Evolutionary conservation across 1,284 basidiomycete genomes (phyloP), one percentile per base, ranked within the genome.

Genomic region (Acaromyces ingoldii): DNA sequence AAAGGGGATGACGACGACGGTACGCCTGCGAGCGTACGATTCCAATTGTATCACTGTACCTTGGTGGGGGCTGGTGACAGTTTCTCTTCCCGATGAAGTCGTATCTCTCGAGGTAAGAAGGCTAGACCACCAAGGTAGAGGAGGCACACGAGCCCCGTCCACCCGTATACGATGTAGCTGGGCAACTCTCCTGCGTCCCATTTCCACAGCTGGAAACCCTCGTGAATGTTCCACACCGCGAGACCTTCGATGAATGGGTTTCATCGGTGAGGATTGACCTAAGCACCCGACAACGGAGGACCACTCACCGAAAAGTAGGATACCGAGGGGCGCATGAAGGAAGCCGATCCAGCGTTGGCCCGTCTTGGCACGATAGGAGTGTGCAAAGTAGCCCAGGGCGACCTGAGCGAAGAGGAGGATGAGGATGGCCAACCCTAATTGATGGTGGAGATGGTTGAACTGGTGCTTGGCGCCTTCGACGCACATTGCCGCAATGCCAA

Each of bases 371-470:
- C 83, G 83, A 50, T 82, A 60, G 51, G 74, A 82, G 70, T 87
- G 85, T 50, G 85, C 82, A 53, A 83, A 59, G 3, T 79, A 78
- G 3, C 86, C 86, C 7, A 86, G 70, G 1, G 68, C 60, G 57
- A 80, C 77, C 72, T 88, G 86, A 10, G 80, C 49, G 46, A 83
- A 36, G 65, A 85, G 83, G n/a, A 87, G 76, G 38, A 80, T 77
- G 55, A 86, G 81, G 37, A 87, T 74, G 5, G 78, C 79, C 40
- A 83, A 68, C 28, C 86, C 85, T 63, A 80, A 79, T 76, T 78
- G 78, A 11, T 44, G 17, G 17, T 44, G 41, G n/a, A 22, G 13
- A 26, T 44, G n/a, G 19, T 10, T 29, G 31, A 44, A 44, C 31
- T 63, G 63, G 55, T 58, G 48, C 21, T 22, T 49, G 39, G 44